A percentile compares a stretch with the other conserved stretches of the same genome.
Evolutionary conservation across 306 rosid genomes (phyloP).

Genomic region (Inga laurina): DNA sequence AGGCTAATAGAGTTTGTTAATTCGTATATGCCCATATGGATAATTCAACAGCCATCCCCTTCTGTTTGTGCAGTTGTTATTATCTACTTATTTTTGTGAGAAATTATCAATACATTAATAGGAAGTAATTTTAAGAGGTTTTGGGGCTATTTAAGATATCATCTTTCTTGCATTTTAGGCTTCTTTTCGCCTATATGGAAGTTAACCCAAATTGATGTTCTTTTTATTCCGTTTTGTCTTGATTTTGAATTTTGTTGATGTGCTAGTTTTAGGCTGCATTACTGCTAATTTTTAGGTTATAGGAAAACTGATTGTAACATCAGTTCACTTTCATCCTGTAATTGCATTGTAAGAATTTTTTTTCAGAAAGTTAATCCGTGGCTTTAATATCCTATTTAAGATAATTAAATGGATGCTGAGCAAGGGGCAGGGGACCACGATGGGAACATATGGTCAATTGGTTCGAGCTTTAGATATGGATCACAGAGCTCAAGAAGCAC

Average conservation of each 20-base stretch:
- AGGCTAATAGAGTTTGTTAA: neutral
- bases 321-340: neutral
- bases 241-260: slow-evolving; percentile 11
- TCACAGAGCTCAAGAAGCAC: slow-evolving; percentile 87
- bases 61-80: neutral
- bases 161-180: neutral
- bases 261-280: neutral
- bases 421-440: slow-evolving; percentile 94
- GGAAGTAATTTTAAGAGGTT: neutral
- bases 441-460: slow-evolving; percentile 81
- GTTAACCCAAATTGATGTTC: neutral
- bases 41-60: neutral
- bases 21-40: neutral
- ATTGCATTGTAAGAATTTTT: neutral
- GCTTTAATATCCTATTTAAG: slow-evolving; percentile 38
- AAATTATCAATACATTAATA: neutral
- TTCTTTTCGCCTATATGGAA: neutral
- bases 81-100: neutral
- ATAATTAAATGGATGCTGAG: slow-evolving; percentile 97
- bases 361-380: slow-evolving; percentile 18
- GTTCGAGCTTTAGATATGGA: slow-evolving; percentile 88
- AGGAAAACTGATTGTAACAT: neutral
- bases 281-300: neutral
- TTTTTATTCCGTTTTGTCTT: slow-evolving; percentile 15
- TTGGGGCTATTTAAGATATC: neutral